Conservation (phyloP, 805 yeast species). For the Nematodospora valgi region DNA sequence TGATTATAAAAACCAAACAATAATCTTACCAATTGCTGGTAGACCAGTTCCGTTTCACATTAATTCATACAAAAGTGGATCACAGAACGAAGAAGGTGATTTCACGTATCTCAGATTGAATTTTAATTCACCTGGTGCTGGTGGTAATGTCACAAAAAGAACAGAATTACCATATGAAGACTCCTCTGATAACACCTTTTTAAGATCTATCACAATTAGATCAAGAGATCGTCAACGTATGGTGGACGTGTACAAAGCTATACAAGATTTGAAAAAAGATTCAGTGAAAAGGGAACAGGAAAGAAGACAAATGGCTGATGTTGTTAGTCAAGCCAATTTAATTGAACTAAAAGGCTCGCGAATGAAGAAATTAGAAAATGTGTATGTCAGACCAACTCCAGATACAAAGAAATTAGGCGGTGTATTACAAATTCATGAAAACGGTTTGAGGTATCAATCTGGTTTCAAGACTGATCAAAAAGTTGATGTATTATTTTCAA, state of each 20-base stretch:
- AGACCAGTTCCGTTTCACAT: conserved; percentile 98
- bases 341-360: conserved; percentile 80
- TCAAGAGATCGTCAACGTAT: conserved; percentile 89
- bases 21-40: conserved; percentile 87
- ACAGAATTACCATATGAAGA: conserved; percentile 91
- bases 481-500: conserved; percentile 83
- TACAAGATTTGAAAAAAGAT: conserved; percentile 88
- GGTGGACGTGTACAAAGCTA: conserved; percentile 84
- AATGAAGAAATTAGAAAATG: conserved; percentile 81
- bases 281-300: conserved; percentile 89
- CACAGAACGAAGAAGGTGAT: conserved; percentile 95
- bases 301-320: conserved; percentile 88
- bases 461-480: conserved; percentile 79
- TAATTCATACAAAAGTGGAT: conserved; percentile 88
- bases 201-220: conserved; percentile 82
- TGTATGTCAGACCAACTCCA: conserved; percentile 91
- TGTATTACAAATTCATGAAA: conserved; percentile 84
- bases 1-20: conserved; percentile 83
- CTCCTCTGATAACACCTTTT: conserved; percentile 77
- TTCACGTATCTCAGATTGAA: conserved; percentile 86
- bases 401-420: conserved; percentile 97
- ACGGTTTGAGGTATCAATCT: conserved; percentile 92
- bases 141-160: conserved; percentile 63
- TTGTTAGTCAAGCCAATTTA: conserved; percentile 85
- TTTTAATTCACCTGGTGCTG: conserved; percentile 89